Evolutionary conservation across 2,329 filamentous ascomycete species (phyloP), one percentile per base, ranked within the genome.

Genomic region (Trichoderma arundinaceum): DNA sequence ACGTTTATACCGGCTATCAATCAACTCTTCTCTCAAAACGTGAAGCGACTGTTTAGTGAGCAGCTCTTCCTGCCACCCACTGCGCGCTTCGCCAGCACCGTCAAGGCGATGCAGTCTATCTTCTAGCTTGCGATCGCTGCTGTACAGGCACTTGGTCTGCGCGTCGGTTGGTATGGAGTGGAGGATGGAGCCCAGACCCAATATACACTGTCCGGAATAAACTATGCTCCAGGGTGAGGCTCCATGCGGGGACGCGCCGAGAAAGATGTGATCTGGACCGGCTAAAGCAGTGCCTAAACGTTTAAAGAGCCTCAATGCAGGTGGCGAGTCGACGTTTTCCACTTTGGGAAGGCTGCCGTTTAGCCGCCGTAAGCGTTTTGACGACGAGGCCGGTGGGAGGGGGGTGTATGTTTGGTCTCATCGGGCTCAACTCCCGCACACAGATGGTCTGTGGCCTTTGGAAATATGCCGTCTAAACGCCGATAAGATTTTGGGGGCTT

Each of bases 201-300:
- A 39, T 28, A 41, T 32, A 19, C 33, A 39, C n/a, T 51, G 44
- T n/a, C 17, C 19, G 46, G 35, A 51, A 58, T 58, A 58, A 51
- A 49, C 57, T 60, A 38, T 49, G 33, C 17, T 41, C 56, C 43
- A 60, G 57, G 57, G 43, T 60, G 57, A 51, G 35, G 57, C 44
- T 60, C 57, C 57, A 60, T 17, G 57, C 57, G 57, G 57, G 57
- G 57, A 60, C 57, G 44, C 33, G 57, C 44, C 54, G 10, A 46
- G 7, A 44, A 33, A 35, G 22, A 33, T 4, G 53, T 46, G 56
- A 54, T 22, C 33, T 41, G 15, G 15, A 35, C 19, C 59, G 59
- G 59, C 39, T 63, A 63, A 63, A 63, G 49, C 39, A 13, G 32
- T 63, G 59, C 59, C 49, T 63, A 63, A 63, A 63, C 59, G 59